Evolutionary conservation across 352 stramenopile species (phyloP), one percentile per base, ranked within the genome.

Genomic region (Phytophthora kernoviae): DNA sequence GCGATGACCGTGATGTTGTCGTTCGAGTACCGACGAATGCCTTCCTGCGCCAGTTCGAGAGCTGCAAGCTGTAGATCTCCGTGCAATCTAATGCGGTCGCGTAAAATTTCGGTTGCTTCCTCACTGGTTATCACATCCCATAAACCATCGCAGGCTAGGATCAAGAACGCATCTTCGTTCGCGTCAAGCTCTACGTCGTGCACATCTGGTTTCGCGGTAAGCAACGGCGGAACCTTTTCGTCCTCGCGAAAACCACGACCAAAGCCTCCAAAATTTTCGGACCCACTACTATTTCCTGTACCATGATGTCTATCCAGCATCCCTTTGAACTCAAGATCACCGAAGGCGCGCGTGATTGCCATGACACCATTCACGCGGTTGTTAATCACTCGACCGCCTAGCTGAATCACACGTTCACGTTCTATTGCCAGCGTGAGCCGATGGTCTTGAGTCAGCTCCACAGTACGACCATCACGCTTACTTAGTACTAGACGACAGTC

Each of bases 321-420:
- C 2, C 70, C 79, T 55, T 96, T 96, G 70, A 94, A 91, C 57
- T 93, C 84, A 4, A 96, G 65, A 45, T 94, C 85, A 0, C 87
- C 87, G 42, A 96, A 94, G 3, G 81, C 83, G 1, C 88, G 83
- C 10, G 86, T 93, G 64, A 96, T 90, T n/a, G 79, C 79, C 70
- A 94, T 87, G 22, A 93, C 79, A 40, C 86, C 82, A 37, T 95
- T 94, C 41, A 95, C 78, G 42, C 87, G 79, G 41, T 90, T 89
- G 67, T 94, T 96, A 22, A 93, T 77, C 1, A 96, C 77, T 2
- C 73, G 65, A 0, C 84, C 86, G 10, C 87, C 87, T 10, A 78
- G 57, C 24, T 73, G 51, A 10, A 87, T 42, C 14, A 96, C 63
- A 5, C 79, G 73, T 1, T 87, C 65, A 2, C 69, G 62, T 54